A percentile compares a stretch with the other conserved stretches of the same genome.
phyloP scores from a whole-genome alignment of 169 alveolate genomes.

The Perkinsus olseni region DNA sequence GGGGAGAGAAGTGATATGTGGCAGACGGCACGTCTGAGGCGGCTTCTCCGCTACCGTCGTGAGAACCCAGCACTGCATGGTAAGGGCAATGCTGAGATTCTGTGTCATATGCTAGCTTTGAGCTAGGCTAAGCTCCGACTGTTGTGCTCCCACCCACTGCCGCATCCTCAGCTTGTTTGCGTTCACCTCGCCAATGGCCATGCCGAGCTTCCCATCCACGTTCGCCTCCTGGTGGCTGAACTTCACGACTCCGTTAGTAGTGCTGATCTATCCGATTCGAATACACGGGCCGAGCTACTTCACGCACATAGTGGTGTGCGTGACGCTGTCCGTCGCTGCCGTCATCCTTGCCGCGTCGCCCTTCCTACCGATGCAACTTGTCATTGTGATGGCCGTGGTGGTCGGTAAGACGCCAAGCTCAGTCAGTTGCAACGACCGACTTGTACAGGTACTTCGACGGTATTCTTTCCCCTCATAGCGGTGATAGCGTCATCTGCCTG shows the following conservation, averaged over 20 bases:
- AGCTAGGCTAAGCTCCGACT: too few species aligned
- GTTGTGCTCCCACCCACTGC: too few species aligned
- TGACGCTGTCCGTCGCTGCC: not conserved
- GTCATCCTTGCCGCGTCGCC: not conserved
- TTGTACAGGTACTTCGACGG: not conserved
- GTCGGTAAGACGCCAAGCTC: not conserved
- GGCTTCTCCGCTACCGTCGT: too few species aligned
- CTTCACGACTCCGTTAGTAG: not conserved
- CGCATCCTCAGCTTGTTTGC: too few species aligned
- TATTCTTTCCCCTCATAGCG: not conserved
- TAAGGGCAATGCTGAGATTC: too few species aligned
- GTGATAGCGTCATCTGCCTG: not conserved
- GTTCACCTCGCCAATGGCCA: not conserved
- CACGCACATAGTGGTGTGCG: not conserved
- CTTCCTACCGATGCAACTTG: not conserved
- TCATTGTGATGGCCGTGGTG: not conserved
- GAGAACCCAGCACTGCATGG: too few species aligned
- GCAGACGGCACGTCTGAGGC: too few species aligned
- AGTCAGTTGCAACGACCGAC: too few species aligned
- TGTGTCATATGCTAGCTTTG: too few species aligned
- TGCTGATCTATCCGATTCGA: not conserved
- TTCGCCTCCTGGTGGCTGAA: not conserved
- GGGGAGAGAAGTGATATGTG: too few species aligned
- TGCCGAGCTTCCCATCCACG: not conserved
- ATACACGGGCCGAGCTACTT: not conserved